phyloP scores from a whole-genome alignment of 345 rosid species.

The Syzygium grande region DNA sequence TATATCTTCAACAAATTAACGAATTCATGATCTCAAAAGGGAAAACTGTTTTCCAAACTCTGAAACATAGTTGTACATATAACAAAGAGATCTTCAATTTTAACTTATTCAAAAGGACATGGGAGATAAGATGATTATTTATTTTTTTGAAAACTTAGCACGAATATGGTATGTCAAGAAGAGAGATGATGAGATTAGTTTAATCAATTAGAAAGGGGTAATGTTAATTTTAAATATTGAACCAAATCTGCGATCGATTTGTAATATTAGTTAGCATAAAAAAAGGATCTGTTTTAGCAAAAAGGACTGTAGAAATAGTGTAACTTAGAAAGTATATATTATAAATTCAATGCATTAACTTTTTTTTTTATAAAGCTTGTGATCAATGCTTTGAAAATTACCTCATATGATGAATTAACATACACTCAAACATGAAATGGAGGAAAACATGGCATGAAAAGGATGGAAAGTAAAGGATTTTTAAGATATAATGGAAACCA shows the following conservation, averaged over 20 bases:
- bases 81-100: background rate
- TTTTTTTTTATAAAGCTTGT: background rate
- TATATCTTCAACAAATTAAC: background rate
- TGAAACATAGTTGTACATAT: background rate
- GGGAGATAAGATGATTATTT: background rate
- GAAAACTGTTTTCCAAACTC: background rate
- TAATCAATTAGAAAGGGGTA: background rate
- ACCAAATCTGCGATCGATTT: background rate
- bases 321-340: background rate
- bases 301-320: background rate
- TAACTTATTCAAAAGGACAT: background rate
- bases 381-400: background rate
- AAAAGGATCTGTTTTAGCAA: background rate
- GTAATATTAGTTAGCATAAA: background rate
- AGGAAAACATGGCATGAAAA: background rate
- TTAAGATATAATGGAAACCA: background rate
- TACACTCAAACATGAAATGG: background rate
- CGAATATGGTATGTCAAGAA: background rate
- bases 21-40: background rate
- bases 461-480: background rate
- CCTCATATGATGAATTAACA: background rate
- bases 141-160: background rate
- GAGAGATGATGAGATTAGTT: background rate
- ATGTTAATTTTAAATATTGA: background rate
- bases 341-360: background rate